These are phyloP conservation scores for Exophiala sp. DNA, from an alignment of 2,329 filamentous ascomycete genomes.

Conservation along the genomic window DNA sequence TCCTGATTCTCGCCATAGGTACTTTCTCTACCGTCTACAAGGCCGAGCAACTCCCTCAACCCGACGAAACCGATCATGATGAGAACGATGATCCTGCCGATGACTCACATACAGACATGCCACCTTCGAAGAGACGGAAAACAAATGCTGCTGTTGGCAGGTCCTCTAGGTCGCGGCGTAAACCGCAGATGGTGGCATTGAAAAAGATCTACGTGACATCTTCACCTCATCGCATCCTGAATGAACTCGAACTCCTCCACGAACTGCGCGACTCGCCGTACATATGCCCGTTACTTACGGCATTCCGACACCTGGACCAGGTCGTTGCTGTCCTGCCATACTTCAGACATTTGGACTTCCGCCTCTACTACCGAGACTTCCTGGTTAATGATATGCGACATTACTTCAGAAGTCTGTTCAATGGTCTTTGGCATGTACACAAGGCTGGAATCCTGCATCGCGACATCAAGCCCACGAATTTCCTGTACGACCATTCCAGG, in stretches of 20 bases:
- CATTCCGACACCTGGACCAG: slow-evolving; percentile 91
- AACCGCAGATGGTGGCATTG: slow-evolving; percentile 80
- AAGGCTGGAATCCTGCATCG: slow-evolving; percentile 79
- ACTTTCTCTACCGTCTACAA: slow-evolving; percentile 99
- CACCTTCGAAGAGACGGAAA: slow-evolving; percentile 54
- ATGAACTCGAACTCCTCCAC: slow-evolving; percentile 88
- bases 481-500: slow-evolving; percentile 36
- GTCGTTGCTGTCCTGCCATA: slow-evolving; percentile 92
- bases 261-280: slow-evolving; percentile 76
- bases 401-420: slow-evolving; percentile 85
- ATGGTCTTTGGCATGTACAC: slow-evolving; percentile 77
- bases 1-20: slow-evolving; percentile 48
- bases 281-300: slow-evolving; percentile 92
- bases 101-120: slow-evolving; percentile 61
- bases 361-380: slow-evolving; percentile 84
- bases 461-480: slow-evolving; percentile 85
- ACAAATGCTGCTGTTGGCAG: slow-evolving; percentile 32
- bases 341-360: slow-evolving; percentile 91
- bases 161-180: slow-evolving; percentile 34
- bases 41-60: slow-evolving; percentile 76
- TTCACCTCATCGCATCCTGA: slow-evolving; percentile 85
- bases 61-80: slow-evolving; percentile 60
- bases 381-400: slow-evolving; percentile 76
- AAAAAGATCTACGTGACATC: slow-evolving; percentile 99
- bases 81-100: slow-evolving; percentile 71